Conservation (phyloP, 2,329 filamentous ascomycete species). For the Eutypa lata region DNA sequence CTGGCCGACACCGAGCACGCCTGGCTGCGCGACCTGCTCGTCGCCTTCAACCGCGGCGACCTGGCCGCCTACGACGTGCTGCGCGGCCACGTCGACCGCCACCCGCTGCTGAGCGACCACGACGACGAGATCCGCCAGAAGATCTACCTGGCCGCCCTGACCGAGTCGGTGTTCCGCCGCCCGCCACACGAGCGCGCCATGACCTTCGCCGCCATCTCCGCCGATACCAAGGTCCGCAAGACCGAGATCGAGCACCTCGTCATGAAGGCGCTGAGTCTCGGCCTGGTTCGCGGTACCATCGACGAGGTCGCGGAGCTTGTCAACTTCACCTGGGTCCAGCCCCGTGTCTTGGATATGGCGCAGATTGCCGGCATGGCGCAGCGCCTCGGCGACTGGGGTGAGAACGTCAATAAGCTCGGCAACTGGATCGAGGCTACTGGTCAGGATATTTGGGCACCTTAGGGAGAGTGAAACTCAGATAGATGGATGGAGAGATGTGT, state of each 20-base stretch:
- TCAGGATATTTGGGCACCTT: conserved; percentile 93
- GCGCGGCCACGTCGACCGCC: conserved; percentile 74
- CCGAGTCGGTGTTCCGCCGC: conserved; percentile 92
- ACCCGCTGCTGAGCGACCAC: conserved; percentile 76
- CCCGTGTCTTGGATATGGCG: conserved; percentile 92
- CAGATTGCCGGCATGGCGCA: conserved; percentile 92
- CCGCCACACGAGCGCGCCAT: conserved; percentile 94
- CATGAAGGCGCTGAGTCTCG: conserved; percentile 97
- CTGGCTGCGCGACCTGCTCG: conserved; percentile 94
- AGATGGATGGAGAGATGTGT: neutral
- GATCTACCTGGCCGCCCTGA: conserved; percentile 93
- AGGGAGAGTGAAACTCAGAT: conserved; percentile 18
- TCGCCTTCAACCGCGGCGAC: conserved; percentile 96
- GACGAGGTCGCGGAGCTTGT: conserved; percentile 95
- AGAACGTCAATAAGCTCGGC: conserved; percentile 90
- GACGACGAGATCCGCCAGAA: conserved; percentile 88
- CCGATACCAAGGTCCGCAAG: conserved; percentile 86
- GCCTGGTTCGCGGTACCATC: conserved; percentile 85
- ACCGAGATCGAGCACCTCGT: conserved; percentile 97
- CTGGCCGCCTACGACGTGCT: conserved; percentile 82
- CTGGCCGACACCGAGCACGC: conserved; percentile 68
- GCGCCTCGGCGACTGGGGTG: conserved; percentile 89
- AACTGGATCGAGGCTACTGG: conserved; percentile 96
- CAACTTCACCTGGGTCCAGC: conserved; percentile 97
- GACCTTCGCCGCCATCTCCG: conserved; percentile 82